Evolutionary conservation across 2,329 filamentous ascomycete genomes (phyloP).

Genomic region (Macrophomina pseudophaseolina): DNA sequence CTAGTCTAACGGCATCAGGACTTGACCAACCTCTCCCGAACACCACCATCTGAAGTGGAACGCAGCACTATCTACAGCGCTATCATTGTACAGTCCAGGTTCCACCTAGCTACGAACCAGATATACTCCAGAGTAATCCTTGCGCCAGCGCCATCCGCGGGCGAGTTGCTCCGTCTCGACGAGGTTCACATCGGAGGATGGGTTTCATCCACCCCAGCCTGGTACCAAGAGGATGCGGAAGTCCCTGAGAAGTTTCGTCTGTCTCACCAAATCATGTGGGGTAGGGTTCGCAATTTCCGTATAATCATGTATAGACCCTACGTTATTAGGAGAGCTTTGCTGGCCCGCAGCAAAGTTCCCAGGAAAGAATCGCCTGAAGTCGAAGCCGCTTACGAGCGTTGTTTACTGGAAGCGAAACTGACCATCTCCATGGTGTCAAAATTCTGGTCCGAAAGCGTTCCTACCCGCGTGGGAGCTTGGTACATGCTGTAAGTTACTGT

Average conservation of each 20-base stretch:
- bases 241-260: conserved; percentile 47
- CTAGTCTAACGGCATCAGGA: conserved; percentile 12
- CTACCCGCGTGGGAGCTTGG: conserved; percentile 51
- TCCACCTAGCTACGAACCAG: conserved; percentile 51
- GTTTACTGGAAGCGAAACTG: conserved; percentile 49
- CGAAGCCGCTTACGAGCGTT: conserved; percentile 42
- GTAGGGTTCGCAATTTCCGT: conserved; percentile 52
- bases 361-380: conserved; percentile 29
- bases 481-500: conserved; percentile 48
- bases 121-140: conserved; percentile 56
- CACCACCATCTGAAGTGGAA: conserved; percentile 24
- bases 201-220: conserved; percentile 43
- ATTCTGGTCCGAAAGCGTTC: conserved; percentile 47
- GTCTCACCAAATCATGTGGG: conserved; percentile 50
- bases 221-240: conserved; percentile 41
- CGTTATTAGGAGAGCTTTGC: conserved; percentile 47
- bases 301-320: conserved; percentile 57
- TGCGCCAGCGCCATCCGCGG: conserved; percentile 48
- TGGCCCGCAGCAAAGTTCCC: conserved; percentile 30
- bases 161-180: conserved; percentile 50
- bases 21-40: conserved; percentile 40
- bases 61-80: conserved; percentile 51
- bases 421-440: conserved; percentile 48
- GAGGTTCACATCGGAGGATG: conserved; percentile 47
- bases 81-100: conserved; percentile 51